Conservation (phyloP, 164 flowering plant genomes). For the Magnolia sinica region DNA sequence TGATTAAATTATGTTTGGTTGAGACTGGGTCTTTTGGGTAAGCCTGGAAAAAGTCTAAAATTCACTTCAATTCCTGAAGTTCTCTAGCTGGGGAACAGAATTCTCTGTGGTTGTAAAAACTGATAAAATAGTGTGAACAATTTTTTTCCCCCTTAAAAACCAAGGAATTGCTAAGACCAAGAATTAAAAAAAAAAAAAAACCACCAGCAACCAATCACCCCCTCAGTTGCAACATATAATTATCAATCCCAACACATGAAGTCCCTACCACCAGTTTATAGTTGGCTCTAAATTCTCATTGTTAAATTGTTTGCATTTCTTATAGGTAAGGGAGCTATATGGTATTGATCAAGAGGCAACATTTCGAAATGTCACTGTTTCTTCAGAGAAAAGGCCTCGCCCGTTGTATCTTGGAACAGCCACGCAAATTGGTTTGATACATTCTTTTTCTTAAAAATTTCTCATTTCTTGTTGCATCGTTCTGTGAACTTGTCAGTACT, state of each 20-base stretch:
- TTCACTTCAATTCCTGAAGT: too few species aligned
- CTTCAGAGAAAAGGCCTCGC: conserved; percentile 78
- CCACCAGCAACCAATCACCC: too few species aligned
- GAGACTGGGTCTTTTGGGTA: too few species aligned
- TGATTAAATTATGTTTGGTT: too few species aligned
- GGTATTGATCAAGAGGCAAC: conserved; percentile 72
- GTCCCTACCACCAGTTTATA: neutral
- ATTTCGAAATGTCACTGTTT: conserved; percentile 76
- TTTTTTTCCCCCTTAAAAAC: too few species aligned
- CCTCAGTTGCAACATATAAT: neutral
- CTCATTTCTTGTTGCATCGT: neutral
- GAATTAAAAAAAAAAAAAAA: too few species aligned
- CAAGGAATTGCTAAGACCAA: too few species aligned
- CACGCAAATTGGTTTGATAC: conserved; percentile 77
- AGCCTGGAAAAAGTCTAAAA: too few species aligned
- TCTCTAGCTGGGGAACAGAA: too few species aligned
- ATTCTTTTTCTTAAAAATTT: neutral
- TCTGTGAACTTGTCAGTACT: neutral
- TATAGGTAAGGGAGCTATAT: conserved; percentile 82
- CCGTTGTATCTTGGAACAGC: conserved; percentile 91
- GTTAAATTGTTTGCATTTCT: neutral
- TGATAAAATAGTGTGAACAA: too few species aligned
- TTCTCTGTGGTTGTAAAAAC: too few species aligned
- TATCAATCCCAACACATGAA: neutral
- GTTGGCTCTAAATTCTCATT: neutral